Percentiles rank a stretch among this genome's conserved stretches.
Evolutionary conservation across 2,329 filamentous ascomycete species (phyloP).

Genomic region (Purpureocillium lavendulum): DNA sequence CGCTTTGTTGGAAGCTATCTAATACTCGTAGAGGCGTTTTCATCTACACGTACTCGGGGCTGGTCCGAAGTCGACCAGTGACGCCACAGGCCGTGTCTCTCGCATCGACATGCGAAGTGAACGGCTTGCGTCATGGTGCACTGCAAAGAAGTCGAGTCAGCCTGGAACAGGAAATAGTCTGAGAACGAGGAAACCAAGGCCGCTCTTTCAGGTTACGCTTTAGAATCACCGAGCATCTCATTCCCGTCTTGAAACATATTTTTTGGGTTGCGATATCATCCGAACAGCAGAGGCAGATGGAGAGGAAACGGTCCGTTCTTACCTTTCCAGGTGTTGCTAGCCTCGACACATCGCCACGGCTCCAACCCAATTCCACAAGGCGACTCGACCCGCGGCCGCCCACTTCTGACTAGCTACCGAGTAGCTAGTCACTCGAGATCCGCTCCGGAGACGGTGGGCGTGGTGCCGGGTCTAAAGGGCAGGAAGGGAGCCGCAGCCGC

Average conservation of each 20-base stretch:
- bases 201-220: constrained; percentile 1
- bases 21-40: too few species aligned
- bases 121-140: too few species aligned
- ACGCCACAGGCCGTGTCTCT: too few species aligned
- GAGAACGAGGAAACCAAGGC: too few species aligned
- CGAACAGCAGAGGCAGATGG: background rate
- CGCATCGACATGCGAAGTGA: too few species aligned
- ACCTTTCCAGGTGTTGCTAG: too few species aligned
- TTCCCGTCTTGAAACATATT: constrained; percentile 31
- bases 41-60: too few species aligned
- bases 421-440: constrained; percentile 10
- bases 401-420: background rate
- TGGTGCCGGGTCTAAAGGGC: constrained; percentile 4
- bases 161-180: too few species aligned
- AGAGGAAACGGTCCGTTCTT: background rate
- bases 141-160: too few species aligned
- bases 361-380: background rate
- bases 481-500: constrained; percentile 12
- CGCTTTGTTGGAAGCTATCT: too few species aligned
- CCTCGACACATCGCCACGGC: too few species aligned
- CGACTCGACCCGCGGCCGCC: background rate
- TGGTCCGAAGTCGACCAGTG: too few species aligned
- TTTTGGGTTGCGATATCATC: constrained; percentile 10
- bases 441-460: constrained; percentile 6
- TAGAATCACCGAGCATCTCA: constrained; percentile 25